Percentiles rank a stretch among this genome's conserved stretches.
Evolutionary conservation across 257 asterid genomes (phyloP).

Genomic region (Salvia miltiorrhiza): DNA sequence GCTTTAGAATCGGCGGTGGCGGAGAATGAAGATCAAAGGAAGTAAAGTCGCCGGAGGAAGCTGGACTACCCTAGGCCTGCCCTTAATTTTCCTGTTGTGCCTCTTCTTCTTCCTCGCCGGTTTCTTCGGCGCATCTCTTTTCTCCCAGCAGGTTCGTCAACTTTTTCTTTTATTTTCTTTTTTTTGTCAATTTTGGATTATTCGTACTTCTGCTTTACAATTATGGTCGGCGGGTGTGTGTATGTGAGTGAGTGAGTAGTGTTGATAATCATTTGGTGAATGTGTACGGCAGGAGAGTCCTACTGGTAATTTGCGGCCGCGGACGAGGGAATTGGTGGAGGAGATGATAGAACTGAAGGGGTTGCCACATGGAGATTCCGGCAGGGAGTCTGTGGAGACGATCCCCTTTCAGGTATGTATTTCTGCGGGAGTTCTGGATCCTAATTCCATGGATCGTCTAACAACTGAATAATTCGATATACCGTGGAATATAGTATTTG

Average conservation of each 20-base stretch:
- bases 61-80: constrained; percentile 51
- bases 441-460: background rate
- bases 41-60: constrained; percentile 45
- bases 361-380: constrained; percentile 63
- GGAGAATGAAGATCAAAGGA: constrained; percentile 60
- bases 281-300: constrained; percentile 39
- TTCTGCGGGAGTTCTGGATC: constrained; percentile 5
- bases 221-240: background rate
- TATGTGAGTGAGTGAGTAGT: background rate
- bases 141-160: constrained; percentile 58
- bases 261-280: constrained; percentile 2
- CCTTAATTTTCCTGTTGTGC: constrained; percentile 64
- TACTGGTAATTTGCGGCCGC: constrained; percentile 34
- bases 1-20: constrained; percentile 10
- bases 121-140: constrained; percentile 69
- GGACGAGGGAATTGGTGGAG: constrained; percentile 42
- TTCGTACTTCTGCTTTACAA: background rate
- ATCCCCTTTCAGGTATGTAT: constrained; percentile 72
- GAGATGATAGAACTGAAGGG: constrained; percentile 38
- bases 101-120: constrained; percentile 82
- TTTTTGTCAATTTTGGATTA: background rate
- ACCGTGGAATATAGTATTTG: background rate
- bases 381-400: constrained; percentile 45
- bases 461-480: constrained; percentile 2
- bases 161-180: background rate